Conservation (phyloP, 2,329 filamentous ascomycete species). For the Rhynchosporium agropyri region DNA sequence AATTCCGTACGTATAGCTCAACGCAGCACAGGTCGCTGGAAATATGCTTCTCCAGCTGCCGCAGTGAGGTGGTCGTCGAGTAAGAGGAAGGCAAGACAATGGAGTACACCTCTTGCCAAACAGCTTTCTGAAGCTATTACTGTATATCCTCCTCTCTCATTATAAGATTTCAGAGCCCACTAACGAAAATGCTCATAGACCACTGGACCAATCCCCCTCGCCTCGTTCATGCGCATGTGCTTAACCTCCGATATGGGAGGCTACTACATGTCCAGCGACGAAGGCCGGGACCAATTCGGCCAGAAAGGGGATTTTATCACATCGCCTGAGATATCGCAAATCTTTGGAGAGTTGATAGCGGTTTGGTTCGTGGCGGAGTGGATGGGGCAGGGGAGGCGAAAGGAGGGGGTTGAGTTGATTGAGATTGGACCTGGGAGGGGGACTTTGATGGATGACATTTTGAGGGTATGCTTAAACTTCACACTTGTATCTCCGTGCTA, state of each 20-base stretch:
- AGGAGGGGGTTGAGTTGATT: slow-evolving; percentile 79
- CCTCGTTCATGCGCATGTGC: slow-evolving; percentile 98
- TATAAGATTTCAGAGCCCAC: neutral
- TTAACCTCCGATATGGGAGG: slow-evolving; percentile 87
- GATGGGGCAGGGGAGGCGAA: slow-evolving; percentile 83
- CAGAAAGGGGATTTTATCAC: slow-evolving; percentile 93
- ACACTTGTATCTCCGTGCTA: neutral
- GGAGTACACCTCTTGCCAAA: slow-evolving; percentile 92
- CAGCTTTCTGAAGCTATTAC: slow-evolving; percentile 84
- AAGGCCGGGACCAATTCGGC: slow-evolving; percentile 86
- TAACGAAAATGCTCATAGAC: slow-evolving; percentile 50
- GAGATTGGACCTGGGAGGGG: slow-evolving; percentile 93
- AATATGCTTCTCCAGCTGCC: slow-evolving; percentile 24
- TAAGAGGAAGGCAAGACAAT: slow-evolving; percentile 50
- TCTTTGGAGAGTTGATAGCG: slow-evolving; percentile 92
- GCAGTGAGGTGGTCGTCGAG: slow-evolving; percentile 39
- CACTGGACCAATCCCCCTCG: slow-evolving; percentile 88
- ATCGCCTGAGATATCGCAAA: slow-evolving; percentile 94
- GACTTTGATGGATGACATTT: slow-evolving; percentile 95
- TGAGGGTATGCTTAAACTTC: slow-evolving; percentile 64
- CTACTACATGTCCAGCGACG: slow-evolving; percentile 81
- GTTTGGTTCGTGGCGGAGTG: slow-evolving; percentile 97
- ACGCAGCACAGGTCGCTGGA: slow-evolving; percentile 31
- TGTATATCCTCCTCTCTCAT: slow-evolving; percentile 50
- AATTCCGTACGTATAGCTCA: slow-evolving; percentile 26